Base-by-base conservation (phyloP, 768 basidiomycete genomes). In the Russula brevipes region DNA sequence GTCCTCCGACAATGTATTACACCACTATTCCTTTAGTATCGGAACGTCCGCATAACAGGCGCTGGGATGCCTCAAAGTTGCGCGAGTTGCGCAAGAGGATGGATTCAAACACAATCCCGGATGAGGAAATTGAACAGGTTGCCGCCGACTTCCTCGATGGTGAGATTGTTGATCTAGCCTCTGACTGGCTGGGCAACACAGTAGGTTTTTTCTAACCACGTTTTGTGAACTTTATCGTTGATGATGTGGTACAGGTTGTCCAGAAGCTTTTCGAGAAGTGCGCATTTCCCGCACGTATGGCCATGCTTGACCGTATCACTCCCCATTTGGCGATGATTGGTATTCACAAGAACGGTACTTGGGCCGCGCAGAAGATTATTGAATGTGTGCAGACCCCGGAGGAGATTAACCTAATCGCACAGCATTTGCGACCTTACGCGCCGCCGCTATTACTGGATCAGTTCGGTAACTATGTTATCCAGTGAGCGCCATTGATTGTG, bases 351-450 rank as follows among this genome's bases (percentile, higher is more conserved):
- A 98, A 99, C 68, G 97, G 97, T 35, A 99, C 97, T 0, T 98
- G 97, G 97, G 96, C 96, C 3, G 95, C 95, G 3, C 97, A 99
- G 76, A 98, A 98, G 81, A 94, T 97, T 72, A 98, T 98, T 62
- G 94, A 98, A 76, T 96, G 94, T 65, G 91, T 94, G 49, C 84
- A 87, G 60, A 87, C 82, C 38, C 86, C 89, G 17, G 94, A 97
- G 59, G 97, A 99, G 73, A 82, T 94, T 59, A 80, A 80, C 6
- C 75, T 96, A 45, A 86, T 99, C 70, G 85, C 91, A 50, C 87
- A 89, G 72, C 90, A 96, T 72, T 76, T 99, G 63, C 80, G 91
- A 63, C 87, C 97, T 0, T 99, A 96, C 72, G 84, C 90, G 11
- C 97, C 97, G 50, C 94, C 97, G 10, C 81, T 99, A 19, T 83